Evolutionary conservation across 352 stramenopile genomes (phyloP).

Genomic region (Elongisporangium anandrum): DNA sequence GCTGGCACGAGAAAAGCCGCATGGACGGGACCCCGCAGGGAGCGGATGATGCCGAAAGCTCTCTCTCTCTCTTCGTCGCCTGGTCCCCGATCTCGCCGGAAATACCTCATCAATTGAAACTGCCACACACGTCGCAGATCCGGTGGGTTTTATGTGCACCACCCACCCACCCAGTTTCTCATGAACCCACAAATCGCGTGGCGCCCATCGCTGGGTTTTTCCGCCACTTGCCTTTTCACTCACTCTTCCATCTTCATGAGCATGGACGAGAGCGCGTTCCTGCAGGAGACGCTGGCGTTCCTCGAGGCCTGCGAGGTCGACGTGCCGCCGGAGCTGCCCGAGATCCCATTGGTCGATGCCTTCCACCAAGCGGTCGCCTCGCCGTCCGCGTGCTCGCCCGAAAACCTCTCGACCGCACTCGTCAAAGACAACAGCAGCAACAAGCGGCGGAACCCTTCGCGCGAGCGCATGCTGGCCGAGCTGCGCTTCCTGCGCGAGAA

Average conservation of each 20-base stretch:
- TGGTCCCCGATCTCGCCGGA: neutral
- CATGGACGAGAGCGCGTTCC: neutral
- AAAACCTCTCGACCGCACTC: neutral
- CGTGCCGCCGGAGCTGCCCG: neutral
- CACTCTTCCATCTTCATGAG: neutral
- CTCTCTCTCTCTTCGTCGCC: neutral
- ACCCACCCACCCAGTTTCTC: neutral
- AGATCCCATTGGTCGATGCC: neutral
- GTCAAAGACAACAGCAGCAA: neutral
- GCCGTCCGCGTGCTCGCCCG: neutral
- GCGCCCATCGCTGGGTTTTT: neutral
- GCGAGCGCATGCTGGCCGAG: conserved; percentile 45
- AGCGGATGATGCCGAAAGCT: neutral
- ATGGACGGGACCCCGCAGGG: neutral
- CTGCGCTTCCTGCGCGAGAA: conserved; percentile 33
- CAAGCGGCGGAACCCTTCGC: conserved; percentile 38
- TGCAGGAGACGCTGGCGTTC: neutral
- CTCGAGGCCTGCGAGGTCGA: neutral
- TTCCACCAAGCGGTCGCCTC: neutral
- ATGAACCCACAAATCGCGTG: neutral
- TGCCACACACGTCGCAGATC: neutral
- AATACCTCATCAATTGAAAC: neutral
- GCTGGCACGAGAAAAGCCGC: neutral
- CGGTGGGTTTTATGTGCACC: neutral
- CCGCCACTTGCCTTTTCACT: neutral